These are phyloP conservation scores for Lizanozyma gosingica DNA, from an alignment of 1,139 yeast species.

Conservation along the genomic window DNA sequence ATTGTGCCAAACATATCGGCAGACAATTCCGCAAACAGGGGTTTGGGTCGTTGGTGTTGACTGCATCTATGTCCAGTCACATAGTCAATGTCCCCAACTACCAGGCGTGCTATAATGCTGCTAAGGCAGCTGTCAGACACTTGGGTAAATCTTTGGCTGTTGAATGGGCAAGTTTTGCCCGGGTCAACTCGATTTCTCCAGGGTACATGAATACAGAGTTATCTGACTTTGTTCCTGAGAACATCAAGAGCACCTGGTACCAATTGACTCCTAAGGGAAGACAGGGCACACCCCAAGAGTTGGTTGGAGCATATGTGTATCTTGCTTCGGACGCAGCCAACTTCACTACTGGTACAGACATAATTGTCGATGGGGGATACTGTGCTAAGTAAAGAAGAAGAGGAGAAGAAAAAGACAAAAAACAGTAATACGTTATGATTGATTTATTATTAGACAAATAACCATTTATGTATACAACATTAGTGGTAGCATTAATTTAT, in stretches of 20 bases:
- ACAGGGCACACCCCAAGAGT: slow-evolving; percentile 15
- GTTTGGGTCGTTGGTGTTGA: slow-evolving; percentile 46
- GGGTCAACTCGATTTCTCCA: slow-evolving; percentile 25
- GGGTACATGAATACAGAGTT: slow-evolving; percentile 21
- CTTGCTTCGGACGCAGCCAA: slow-evolving; percentile 23
- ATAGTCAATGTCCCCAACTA: slow-evolving; percentile 61
- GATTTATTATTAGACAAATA: too few species aligned
- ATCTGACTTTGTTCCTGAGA: slow-evolving; percentile 15
- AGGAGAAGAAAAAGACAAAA: slow-evolving; percentile 1
- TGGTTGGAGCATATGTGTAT: slow-evolving; percentile 17
- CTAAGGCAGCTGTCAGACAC: slow-evolving; percentile 24
- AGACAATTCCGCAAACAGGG: slow-evolving; percentile 31
- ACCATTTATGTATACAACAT: too few species aligned
- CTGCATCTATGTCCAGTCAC: slow-evolving; percentile 59
- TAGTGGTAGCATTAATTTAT: too few species aligned
- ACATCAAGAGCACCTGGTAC: slow-evolving; percentile 14
- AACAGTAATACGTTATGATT: too few species aligned
- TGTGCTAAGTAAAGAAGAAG: slow-evolving; percentile 15
- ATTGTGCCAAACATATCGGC: slow-evolving; percentile 36
- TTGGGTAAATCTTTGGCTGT: slow-evolving; percentile 23
- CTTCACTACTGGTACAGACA: slow-evolving; percentile 38
- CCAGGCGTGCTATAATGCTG: slow-evolving; percentile 51
- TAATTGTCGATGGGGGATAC: slow-evolving; percentile 41
- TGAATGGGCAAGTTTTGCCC: slow-evolving; percentile 25
- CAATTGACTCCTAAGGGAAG: slow-evolving; percentile 15